phyloP scores from a whole-genome alignment of 73 alveolate species.

The Paramecium tetraurelia region DNA sequence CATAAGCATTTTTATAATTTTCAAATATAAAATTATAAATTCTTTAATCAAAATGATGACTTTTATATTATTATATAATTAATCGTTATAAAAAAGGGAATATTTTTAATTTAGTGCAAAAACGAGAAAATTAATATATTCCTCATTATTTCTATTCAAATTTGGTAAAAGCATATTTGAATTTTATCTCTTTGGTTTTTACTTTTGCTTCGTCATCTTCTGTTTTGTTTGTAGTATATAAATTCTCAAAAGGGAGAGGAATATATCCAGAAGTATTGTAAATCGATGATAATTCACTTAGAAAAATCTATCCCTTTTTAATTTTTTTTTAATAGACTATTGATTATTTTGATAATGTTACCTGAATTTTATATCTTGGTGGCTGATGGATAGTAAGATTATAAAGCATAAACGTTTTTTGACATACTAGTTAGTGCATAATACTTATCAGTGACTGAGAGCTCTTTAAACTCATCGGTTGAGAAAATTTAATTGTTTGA shows the following conservation, averaged over 20 bases:
- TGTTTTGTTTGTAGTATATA: not conserved
- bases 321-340: constrained; percentile 1
- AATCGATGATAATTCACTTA: not conserved
- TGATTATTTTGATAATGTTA: not conserved
- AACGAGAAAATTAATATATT: not conserved
- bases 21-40: too few relatives aligned
- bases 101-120: not conserved
- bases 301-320: not conserved
- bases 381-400: not conserved
- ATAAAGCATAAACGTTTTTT: constrained; percentile 8
- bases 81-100: too few relatives aligned
- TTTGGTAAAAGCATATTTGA: not conserved
- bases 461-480: not conserved
- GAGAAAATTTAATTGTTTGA: not conserved
- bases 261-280: not conserved
- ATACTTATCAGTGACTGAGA: not conserved
- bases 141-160: not conserved
- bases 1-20: not conserved
- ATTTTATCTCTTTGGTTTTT: not conserved
- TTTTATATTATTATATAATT: too few relatives aligned
- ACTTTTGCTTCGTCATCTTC: not conserved
- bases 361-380: not conserved
- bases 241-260: not conserved
- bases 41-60: not conserved
- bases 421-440: not conserved